phyloP scores from a whole-genome alignment of 495 filamentous ascomycete genomes.

The Aspergillus sclerotiicarbonarius region DNA sequence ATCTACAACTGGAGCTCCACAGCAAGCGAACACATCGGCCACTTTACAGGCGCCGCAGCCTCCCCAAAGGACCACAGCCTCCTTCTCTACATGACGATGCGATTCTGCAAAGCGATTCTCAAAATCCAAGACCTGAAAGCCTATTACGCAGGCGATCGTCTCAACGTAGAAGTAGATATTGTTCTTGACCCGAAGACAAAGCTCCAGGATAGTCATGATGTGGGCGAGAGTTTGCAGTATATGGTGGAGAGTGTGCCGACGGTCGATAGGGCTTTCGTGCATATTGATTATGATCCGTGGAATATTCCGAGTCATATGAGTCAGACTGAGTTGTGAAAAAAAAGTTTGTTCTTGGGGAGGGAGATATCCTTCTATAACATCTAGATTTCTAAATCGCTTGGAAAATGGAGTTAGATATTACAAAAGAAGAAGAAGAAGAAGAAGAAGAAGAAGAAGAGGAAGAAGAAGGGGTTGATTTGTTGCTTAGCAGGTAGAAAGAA shows the following conservation, averaged over 20 bases:
- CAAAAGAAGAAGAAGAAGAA: too few species aligned
- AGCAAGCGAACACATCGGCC: constrained; percentile 73
- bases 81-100: constrained; percentile 88
- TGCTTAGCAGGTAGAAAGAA: too few species aligned
- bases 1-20: constrained; percentile 84
- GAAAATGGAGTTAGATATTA: too few species aligned
- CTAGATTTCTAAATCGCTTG: too few species aligned
- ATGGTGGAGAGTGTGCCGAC: constrained; percentile 84
- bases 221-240: constrained; percentile 87
- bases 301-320: constrained; percentile 87
- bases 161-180: constrained; percentile 83
- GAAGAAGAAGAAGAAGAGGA: too few species aligned
- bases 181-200: constrained; percentile 77
- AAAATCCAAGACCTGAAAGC: constrained; percentile 86
- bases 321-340: constrained; percentile 40
- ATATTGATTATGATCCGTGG: constrained; percentile 76
- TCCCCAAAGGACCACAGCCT: constrained; percentile 79
- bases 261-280: constrained; percentile 69
- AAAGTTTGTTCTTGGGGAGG: too few species aligned
- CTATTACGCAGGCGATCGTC: constrained; percentile 85
- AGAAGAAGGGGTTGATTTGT: too few species aligned
- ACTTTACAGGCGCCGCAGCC: constrained; percentile 79
- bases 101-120: constrained; percentile 84
- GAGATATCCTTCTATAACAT: too few species aligned
- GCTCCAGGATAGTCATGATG: constrained; percentile 81